Evolutionary conservation across 495 filamentous ascomycete species (phyloP), one percentile per base, ranked within the genome.

Genomic region (Neurospora terricola): DNA sequence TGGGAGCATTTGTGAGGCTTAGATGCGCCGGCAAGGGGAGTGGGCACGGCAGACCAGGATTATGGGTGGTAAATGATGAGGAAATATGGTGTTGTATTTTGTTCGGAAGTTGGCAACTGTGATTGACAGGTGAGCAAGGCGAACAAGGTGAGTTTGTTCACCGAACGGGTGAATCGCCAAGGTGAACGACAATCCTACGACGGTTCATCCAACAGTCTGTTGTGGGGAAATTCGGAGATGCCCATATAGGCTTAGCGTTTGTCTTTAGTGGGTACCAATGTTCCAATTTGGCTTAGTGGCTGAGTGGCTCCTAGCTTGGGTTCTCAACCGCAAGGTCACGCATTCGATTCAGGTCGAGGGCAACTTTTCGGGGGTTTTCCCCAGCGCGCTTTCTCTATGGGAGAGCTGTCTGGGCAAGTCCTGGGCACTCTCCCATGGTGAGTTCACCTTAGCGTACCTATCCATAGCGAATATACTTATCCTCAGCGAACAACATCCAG

Each of bases 261-360:
- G 1, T 21, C 2, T 5, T 0, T 10, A 21, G 7, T n/a, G n/a
- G n/a, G n/a, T 21, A 48, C 18, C 3, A 8, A 23, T 4, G 1
- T 21, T 3, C n/a, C 7, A 11, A 21, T n/a, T 1, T 54, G 21
- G 48, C 9, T 14, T 5, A 59, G 11, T 27, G 11, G 21, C 21
- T 54, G 2, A 27, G 21, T 27, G 23, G 23, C 11, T 27, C 12
- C 23, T 12, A 23, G 23, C 54, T 16, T 23, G 23, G 12, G 45
- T 54, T 54, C 45, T 54, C 10, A 54, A 62, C 54, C 11, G 12
- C 21, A 30, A 30, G 48, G 23, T 30, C 23, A 30, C n/a, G 48
- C 11, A 12, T 30, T 30, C 12, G 23, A 62, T 16, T 62, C 23
- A 23, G 2, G n/a, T n/a, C n/a, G n/a, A n/a, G n/a, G n/a, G n/a